Conservation (phyloP, 2,329 filamentous ascomycete species). For the Diaporthe capsici region DNA sequence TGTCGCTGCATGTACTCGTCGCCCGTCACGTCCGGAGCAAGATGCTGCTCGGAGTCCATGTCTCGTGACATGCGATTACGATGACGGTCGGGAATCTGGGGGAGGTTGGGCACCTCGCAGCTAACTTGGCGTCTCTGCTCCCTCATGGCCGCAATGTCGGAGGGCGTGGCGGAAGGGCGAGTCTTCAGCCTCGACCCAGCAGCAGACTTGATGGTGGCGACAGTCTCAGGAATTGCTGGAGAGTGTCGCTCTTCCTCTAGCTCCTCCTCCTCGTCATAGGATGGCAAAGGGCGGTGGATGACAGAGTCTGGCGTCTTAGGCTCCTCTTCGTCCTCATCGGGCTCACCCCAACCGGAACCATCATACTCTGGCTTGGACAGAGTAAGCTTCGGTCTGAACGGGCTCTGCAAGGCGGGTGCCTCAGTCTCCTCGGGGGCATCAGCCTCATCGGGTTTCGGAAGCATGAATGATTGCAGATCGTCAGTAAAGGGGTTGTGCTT, state of each 20-base stretch:
- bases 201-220: constrained; percentile 88
- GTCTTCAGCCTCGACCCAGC: constrained; percentile 90
- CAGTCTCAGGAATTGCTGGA: constrained; percentile 81
- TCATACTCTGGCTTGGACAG: constrained; percentile 74
- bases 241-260: constrained; percentile 65
- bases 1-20: constrained; percentile 70
- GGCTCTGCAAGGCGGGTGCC: constrained; percentile 56
- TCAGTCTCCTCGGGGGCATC: constrained; percentile 54
- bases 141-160: constrained; percentile 87
- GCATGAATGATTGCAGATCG: constrained; percentile 63
- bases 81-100: constrained; percentile 73
- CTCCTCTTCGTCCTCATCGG: constrained; percentile 69
- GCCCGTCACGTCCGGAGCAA: constrained; percentile 49
- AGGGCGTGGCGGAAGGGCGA: constrained; percentile 87
- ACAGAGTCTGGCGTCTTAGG: constrained; percentile 89
- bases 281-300: constrained; percentile 79
- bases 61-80: constrained; percentile 68
- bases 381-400: constrained; percentile 64
- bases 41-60: constrained; percentile 55
- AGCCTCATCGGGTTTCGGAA: constrained; percentile 57
- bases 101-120: constrained; percentile 74
- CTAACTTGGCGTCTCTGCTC: constrained; percentile 89
- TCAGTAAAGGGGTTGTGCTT: constrained; percentile 55
- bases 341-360: constrained; percentile 72
- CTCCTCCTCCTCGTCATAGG: constrained; percentile 51